These are phyloP conservation scores for Moringa oleifera DNA, from an alignment of 345 rosid species.

Conservation along the genomic window DNA sequence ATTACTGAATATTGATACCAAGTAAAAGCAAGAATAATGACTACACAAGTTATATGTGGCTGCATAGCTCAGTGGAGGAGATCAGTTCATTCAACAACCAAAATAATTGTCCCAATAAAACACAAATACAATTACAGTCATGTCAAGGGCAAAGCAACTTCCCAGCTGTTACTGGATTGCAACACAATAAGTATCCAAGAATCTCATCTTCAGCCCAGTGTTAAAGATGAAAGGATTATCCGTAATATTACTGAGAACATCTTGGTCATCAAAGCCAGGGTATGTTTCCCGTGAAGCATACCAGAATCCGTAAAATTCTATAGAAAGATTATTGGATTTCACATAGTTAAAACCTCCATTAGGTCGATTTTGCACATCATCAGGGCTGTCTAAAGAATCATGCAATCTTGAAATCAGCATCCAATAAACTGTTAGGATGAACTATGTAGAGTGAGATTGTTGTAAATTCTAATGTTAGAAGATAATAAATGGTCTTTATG, in stretches of 20 bases:
- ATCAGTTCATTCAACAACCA: no score
- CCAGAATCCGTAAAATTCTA: constrained; percentile 78
- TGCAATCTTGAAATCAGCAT: constrained; percentile 79
- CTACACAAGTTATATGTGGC: no score
- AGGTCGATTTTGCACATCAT: constrained; percentile 47
- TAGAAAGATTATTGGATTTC: constrained; percentile 63
- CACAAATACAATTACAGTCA: no score
- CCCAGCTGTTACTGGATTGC: no score
- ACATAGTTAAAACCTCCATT: constrained; percentile 76
- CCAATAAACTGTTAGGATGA: constrained; percentile 61
- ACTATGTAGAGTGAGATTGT: no score
- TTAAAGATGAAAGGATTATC: constrained; percentile 34
- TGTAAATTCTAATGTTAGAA: no score
- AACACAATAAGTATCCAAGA: constrained; percentile 72
- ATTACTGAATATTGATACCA: no score
- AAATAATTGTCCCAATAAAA: no score
- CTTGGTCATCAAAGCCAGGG: constrained; percentile 71
- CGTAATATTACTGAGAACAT: constrained; percentile 66
- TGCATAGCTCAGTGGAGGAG: no score
- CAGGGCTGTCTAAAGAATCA: constrained; percentile 55
- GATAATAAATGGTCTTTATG: no score
- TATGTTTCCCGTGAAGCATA: constrained; percentile 48
- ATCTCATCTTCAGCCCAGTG: constrained; percentile 58
- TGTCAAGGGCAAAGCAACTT: no score
- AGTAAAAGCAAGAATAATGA: no score